Base-by-base conservation (phyloP, 768 basidiomycete species). In the Boletus reticuloceps region DNA sequence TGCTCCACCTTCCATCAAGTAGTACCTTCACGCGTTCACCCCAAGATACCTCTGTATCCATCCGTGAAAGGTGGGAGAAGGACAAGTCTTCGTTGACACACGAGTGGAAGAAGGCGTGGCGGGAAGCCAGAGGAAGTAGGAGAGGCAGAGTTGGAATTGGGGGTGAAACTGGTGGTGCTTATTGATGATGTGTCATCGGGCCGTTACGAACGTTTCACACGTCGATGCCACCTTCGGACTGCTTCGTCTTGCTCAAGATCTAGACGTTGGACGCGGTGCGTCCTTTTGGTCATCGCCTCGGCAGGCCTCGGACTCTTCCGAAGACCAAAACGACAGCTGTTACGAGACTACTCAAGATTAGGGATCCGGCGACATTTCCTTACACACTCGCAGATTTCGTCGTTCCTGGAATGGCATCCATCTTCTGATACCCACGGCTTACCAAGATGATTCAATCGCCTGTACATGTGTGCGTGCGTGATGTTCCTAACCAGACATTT, bases 31-130 rank as follows among this genome's bases (percentile, higher is more conserved):
- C 58, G 16, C 64, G 67, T 25, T 59, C 61, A 17, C 45, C 58
- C 13, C 46, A 61, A 45, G 61, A 68, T n/a, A 70, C 68, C 11
- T n/a, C 66, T 12, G 82, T 84, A 62, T 58, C 48, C 19, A 87
- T 90, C 36, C 76, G 80, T 47, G 77, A 77, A 58, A 71, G 76
- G 50, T 92, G 91, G 89, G 90, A 92, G 63, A 79, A 74, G n/a
- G 72, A 75, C 44, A 87, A 85, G 63, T 78, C 75, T 0, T 81
- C 83, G 50, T 69, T 92, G 68, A 92, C 91, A 50, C 75, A 71
- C 56, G 87, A 82, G 47, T 92, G 91, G 90, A 91, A 89, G 73
- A 82, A 82, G 64, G 71, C 88, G 45, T 84, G 83, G 71, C 80
- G 85, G 54, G 91, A 92, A 64, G 91, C 89, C 14, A 79, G 82